These are phyloP conservation scores for Aciculosporium take DNA, from an alignment of 2,329 filamentous ascomycete species.

Conservation along the genomic window DNA sequence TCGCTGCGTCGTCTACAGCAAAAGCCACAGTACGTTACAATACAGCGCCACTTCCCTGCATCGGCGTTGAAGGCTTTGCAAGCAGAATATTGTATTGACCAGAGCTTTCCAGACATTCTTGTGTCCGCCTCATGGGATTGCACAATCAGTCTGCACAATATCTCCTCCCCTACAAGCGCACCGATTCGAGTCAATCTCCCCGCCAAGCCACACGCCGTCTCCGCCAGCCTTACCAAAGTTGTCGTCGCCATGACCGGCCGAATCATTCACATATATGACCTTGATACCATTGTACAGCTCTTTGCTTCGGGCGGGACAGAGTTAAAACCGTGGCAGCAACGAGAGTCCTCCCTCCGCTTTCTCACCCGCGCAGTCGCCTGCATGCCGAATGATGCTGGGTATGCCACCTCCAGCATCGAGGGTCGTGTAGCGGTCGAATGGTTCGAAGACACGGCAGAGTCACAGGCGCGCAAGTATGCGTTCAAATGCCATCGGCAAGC, in stretches of 20 bases:
- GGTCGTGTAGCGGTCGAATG: constrained; percentile 93
- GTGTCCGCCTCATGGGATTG: constrained; percentile 89
- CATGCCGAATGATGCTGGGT: constrained; percentile 93
- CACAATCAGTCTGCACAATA: constrained; percentile 72
- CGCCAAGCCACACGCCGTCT: constrained; percentile 79
- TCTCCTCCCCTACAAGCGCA: constrained; percentile 33
- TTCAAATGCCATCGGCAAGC: constrained; percentile 95
- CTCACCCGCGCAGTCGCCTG: constrained; percentile 86
- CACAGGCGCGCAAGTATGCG: constrained; percentile 86
- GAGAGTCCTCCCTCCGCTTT: constrained; percentile 90
- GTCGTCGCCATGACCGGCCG: constrained; percentile 93
- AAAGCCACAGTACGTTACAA: constrained; percentile 45
- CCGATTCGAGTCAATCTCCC: constrained; percentile 59
- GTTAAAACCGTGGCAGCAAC: constrained; percentile 75
- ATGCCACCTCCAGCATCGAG: constrained; percentile 85
- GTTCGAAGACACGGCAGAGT: constrained; percentile 82
- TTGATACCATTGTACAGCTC: constrained; percentile 48
- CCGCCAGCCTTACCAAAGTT: constrained; percentile 62
- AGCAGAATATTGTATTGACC: background rate
- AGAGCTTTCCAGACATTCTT: constrained; percentile 42
- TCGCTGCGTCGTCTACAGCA: constrained; percentile 70
- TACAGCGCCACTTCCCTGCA: background rate
- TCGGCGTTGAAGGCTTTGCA: background rate
- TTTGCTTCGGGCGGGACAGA: constrained; percentile 30
- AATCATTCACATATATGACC: constrained; percentile 88